Percentiles rank a stretch among this genome's conserved stretches.
These are phyloP conservation scores for Trametes sp. DNA, from an alignment of 1,284 basidiomycete species.

Conservation along the genomic window DNA sequence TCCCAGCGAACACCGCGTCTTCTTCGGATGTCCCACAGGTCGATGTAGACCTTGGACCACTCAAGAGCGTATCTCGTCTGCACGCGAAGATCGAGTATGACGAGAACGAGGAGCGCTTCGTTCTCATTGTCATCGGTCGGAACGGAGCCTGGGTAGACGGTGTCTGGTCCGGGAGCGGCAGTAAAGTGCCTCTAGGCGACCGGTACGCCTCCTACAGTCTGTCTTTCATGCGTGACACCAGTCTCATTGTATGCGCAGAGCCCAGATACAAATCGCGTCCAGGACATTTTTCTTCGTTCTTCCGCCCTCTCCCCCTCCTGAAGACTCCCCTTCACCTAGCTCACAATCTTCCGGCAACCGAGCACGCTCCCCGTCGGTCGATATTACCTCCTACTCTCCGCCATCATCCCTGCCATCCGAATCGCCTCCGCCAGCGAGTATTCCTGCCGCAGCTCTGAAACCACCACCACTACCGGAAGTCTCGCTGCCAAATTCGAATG, in stretches of 20 bases:
- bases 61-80: conserved; percentile 96
- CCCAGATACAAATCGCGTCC: conserved; percentile 98
- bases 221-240: conserved; percentile 8
- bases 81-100: conserved; percentile 97
- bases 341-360: conserved; percentile 67
- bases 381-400: conserved; percentile 81
- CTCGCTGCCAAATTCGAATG: conserved; percentile 66
- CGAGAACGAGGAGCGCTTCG: conserved; percentile 87
- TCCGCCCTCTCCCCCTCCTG: conserved; percentile 76
- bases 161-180: conserved; percentile 90
- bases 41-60: conserved; percentile 95
- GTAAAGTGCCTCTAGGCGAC: conserved; percentile 82
- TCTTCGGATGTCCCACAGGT: conserved; percentile 61
- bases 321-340: conserved; percentile 79
- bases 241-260: conserved; percentile 57
- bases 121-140: conserved; percentile 90
- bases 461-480: conserved; percentile 45
- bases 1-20: conserved; percentile 47
- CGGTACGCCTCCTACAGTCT: conserved; percentile 59
- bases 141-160: conserved; percentile 99
- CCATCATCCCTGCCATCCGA: conserved; percentile 80
- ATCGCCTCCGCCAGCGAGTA: conserved; percentile 63
- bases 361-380: conserved; percentile 68
- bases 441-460: conserved; percentile 39
- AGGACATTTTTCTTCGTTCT: conserved; percentile 97